Evolutionary conservation across 768 basidiomycete genomes (phyloP), one percentile per base, ranked within the genome.

Genomic region (Mycena albidolilacea): DNA sequence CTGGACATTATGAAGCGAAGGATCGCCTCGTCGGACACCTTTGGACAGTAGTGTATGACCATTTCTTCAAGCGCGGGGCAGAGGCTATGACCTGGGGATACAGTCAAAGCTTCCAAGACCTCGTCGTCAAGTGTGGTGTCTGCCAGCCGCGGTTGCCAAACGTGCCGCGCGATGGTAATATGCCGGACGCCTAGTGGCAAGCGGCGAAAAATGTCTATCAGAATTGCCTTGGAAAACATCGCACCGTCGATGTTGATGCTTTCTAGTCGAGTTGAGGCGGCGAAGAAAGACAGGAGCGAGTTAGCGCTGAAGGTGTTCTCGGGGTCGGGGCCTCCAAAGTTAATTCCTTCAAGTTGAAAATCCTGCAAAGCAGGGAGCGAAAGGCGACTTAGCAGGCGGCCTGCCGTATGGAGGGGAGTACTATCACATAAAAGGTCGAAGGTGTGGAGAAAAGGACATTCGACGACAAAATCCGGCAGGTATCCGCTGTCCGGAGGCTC

Each of bases 261-360:
- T 39, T 69, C 72, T 9, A 73, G 60, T 9, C 57, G 62, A 17
- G 67, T 41, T 5, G 55, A 73, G 1, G 62, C 15, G 7, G 57
- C 62, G 21, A 73, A 48, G 30, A 30, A 48, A 5, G 54, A 12
- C 11, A 58, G 15, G 14, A 65, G 44, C 9, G 63, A 15, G 6
- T 43, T 38, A 4, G 41, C 35, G 50, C 7, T 38, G 11, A 17
- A 7, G 8, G 46, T 7, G 0, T 19, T n/a, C 0, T 15, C 30
- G 5, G 30, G 64, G 8, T 23, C 60, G 10, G 39, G 44, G n/a
- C 35, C 21, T 19, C 64, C 64, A 30, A 30, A 30, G 30, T 3
- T 4, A 30, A 30, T 30, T 30, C 30, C 30, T 8, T 44, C 21
- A 15, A 72, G 54, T 10, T 30, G 48, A 21, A 72, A 63, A 23